Base-by-base conservation (phyloP, 176 grass and related monocot species). In the Urochloa ruziziensis region DNA sequence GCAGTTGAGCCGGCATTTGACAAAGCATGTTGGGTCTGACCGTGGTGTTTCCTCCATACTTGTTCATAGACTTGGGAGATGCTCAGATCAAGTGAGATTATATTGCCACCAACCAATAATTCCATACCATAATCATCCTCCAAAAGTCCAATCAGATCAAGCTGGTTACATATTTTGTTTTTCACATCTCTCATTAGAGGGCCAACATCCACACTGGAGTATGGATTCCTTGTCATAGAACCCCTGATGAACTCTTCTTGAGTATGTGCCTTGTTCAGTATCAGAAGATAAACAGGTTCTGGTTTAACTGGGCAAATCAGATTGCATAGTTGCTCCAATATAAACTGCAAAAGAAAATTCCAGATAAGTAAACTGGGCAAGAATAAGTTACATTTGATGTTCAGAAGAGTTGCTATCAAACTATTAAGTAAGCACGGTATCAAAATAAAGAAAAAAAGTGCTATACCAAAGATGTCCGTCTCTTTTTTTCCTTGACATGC, bases 161-260 rank as follows among this genome's bases (percentile, higher is more conserved):
- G 93, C 74, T 98, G 96, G 74, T 95, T 85, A 85, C 96, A 98
- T 60, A 98, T 98, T 84, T 98, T 98, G 58, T 98, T 98, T 93
- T 93, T 98, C 73, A 95, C 93, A 62, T 98, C 96, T 85, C 96
- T 86, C 96, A 98, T 98, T 67, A 98, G 87, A 25, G 96, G 96
- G 30, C 96, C 96, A 66, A 95, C 88, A 89, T 98, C 96, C 74
- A 79, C 82, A 73, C 91, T 95, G 12, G 92, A 98, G 77, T 98
- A 98, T 54, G 96, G 96, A 65, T 93, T 98, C 77, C 86, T 98
- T 13, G 93, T 92, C 96, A 98, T 98, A 65, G 96, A 95, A 73
- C 96, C 96, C 57, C 96, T 87, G 54, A 98, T 98, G 82, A 95
- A 98, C 87, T 98, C 96, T 87, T 98, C 96, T 78, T 98, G 96